phyloP scores from a whole-genome alignment of 2,329 filamentous ascomycete genomes.

The Xylaria sp. region DNA sequence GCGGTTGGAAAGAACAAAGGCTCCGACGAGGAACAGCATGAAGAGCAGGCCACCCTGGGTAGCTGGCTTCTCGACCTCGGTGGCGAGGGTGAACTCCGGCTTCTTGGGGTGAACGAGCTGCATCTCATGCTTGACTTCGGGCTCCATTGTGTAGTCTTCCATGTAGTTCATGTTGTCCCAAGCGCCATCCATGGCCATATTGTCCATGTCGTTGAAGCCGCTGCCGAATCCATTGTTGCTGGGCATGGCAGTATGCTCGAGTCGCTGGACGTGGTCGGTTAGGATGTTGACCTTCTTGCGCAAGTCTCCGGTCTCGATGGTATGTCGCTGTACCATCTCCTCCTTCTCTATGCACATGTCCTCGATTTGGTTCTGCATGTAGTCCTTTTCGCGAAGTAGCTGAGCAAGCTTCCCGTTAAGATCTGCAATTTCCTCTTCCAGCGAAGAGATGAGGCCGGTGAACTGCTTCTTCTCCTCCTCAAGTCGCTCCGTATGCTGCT shows the following conservation, averaged over 20 bases:
- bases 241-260: slow-evolving; percentile 72
- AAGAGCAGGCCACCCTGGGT: slow-evolving; percentile 86
- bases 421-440: slow-evolving; percentile 80
- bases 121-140: slow-evolving; percentile 70
- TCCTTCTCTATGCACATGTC: slow-evolving; percentile 87
- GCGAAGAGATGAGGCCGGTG: slow-evolving; percentile 76
- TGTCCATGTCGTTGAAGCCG: slow-evolving; percentile 82
- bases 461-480: slow-evolving; percentile 97
- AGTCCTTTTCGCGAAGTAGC: slow-evolving; percentile 77
- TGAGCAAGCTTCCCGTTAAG: slow-evolving; percentile 77
- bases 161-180: slow-evolving; percentile 88
- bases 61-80: slow-evolving; percentile 70
- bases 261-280: slow-evolving; percentile 74
- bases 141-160: slow-evolving; percentile 74
- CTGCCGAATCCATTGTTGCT: slow-evolving; percentile 73
- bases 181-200: slow-evolving; percentile 80
- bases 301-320: slow-evolving; percentile 88
- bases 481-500: slow-evolving; percentile 95
- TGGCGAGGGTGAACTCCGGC: slow-evolving; percentile 57
- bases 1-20: slow-evolving; percentile 91
- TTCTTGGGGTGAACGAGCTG: slow-evolving; percentile 67
- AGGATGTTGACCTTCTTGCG: slow-evolving; percentile 92
- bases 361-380: slow-evolving; percentile 79
- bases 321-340: slow-evolving; percentile 88
- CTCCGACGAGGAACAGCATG: slow-evolving; percentile 96